A percentile compares a stretch with the other conserved stretches of the same genome.
phyloP scores from a whole-genome alignment of 1,284 basidiomycete species.

The Boletellus sp. region DNA sequence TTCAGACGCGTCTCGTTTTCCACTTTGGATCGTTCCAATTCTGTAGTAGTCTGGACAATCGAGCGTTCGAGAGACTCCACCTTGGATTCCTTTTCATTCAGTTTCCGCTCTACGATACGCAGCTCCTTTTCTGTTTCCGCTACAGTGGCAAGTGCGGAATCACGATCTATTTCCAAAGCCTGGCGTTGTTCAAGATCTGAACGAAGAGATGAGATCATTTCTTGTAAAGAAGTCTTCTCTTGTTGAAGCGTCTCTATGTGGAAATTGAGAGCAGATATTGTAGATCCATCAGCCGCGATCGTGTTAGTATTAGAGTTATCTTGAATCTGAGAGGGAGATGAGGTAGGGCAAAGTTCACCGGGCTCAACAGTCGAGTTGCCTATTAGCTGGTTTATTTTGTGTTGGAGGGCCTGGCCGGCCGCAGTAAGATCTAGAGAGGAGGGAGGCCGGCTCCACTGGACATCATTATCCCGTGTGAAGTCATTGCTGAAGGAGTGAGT shows the following conservation, averaged over 20 bases:
- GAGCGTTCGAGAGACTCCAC: conserved; percentile 49
- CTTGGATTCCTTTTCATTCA: conserved; percentile 51
- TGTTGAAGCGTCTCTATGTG: conserved; percentile 54
- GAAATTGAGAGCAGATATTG: conserved; percentile 40
- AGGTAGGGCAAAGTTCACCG: conserved; percentile 5
- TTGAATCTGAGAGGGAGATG: conserved; percentile 12
- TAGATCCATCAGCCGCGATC: conserved; percentile 35
- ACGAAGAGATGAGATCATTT: conserved; percentile 35
- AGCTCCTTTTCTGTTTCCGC: conserved; percentile 49
- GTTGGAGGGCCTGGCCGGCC: conserved; percentile 45
- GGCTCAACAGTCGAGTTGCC: conserved; percentile 29
- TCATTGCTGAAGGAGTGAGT: conserved; percentile 34
- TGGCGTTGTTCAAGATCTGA: conserved; percentile 31
- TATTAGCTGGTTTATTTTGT: conserved; percentile 47
- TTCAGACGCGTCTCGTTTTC: conserved; percentile 46
- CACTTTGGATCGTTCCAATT: conserved; percentile 43
- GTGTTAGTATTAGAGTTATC: conserved; percentile 32
- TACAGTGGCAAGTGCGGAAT: conserved; percentile 41
- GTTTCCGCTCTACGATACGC: conserved; percentile 42
- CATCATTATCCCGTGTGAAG: conserved; percentile 11
- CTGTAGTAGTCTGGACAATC: conserved; percentile 39
- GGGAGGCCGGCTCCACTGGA: conserved; percentile 17
- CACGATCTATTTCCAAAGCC: conserved; percentile 44
- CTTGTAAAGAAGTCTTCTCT: conserved; percentile 44
- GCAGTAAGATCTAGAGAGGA: conserved; percentile 38